Conservation (phyloP, 1,284 basidiomycete genomes). For the Trichosporon inkin region DNA sequence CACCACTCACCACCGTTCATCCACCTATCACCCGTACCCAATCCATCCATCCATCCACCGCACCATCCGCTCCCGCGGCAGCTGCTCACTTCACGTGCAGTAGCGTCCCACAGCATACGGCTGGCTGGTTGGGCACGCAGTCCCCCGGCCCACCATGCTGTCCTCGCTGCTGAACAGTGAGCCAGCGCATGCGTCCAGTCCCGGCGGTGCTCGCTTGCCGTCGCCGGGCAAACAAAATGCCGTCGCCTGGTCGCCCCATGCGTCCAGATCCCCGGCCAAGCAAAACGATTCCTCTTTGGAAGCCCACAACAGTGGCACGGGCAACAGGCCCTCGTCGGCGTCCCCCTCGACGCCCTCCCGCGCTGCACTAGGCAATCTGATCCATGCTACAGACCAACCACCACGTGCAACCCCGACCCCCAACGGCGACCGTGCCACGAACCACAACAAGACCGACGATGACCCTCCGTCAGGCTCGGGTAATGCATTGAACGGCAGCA, state of each 20-base stretch:
- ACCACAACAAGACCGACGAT: not conserved
- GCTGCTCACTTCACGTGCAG: not conserved
- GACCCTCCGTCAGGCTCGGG: not conserved
- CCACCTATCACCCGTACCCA: slow-evolving; percentile 2
- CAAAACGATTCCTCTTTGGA: slow-evolving; percentile 4
- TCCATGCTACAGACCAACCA: slow-evolving; percentile 14
- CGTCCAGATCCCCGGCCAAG: not conserved
- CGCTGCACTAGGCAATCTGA: slow-evolving; percentile 12
- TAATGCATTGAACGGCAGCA: not conserved
- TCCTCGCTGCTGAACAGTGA: slow-evolving; percentile 13
- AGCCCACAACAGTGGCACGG: not conserved
- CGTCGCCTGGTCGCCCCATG: slow-evolving; percentile 3
- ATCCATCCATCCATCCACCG: slow-evolving; percentile 3
- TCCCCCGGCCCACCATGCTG: slow-evolving; percentile 9
- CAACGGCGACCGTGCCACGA: slow-evolving; percentile 1
- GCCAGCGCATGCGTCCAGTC: slow-evolving; percentile 3
- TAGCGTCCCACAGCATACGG: slow-evolving; percentile 2
- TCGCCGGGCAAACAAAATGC: slow-evolving; percentile 7
- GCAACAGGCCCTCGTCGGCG: not conserved
- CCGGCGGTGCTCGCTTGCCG: not conserved
- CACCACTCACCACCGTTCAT: slow-evolving; percentile 5
- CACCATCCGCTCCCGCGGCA: not conserved
- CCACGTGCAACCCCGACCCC: slow-evolving; percentile 9
- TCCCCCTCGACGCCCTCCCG: slow-evolving; percentile 15
- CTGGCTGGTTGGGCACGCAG: not conserved